Evolutionary conservation across 352 stramenopile species (phyloP).

Genomic region (Globisporangium camurandrum): DNA sequence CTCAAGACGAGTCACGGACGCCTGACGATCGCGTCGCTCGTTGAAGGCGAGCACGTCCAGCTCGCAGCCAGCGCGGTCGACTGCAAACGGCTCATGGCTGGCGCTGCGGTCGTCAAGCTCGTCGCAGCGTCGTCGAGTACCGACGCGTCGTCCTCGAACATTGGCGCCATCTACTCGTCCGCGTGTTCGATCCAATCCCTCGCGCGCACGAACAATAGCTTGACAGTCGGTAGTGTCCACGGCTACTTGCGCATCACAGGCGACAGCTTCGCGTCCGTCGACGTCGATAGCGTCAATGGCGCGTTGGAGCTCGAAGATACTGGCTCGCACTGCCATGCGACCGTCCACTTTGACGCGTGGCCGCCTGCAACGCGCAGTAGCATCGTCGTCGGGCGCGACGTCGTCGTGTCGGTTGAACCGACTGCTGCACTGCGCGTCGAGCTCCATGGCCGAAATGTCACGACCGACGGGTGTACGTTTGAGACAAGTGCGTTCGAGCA

Average conservation of each 20-base stretch:
- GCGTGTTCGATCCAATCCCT: slow-evolving; percentile 37
- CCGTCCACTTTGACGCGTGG: slow-evolving; percentile 72
- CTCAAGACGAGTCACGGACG: slow-evolving; percentile 58
- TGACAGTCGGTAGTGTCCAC: slow-evolving; percentile 62
- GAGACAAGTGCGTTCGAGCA: slow-evolving; percentile 45
- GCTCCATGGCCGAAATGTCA: slow-evolving; percentile 47
- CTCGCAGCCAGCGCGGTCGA: slow-evolving; percentile 29
- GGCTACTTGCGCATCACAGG: slow-evolving; percentile 52
- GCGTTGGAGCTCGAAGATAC: slow-evolving; percentile 59
- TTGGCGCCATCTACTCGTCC: slow-evolving; percentile 72
- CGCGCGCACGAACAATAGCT: slow-evolving; percentile 18
- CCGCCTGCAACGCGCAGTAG: slow-evolving; percentile 33
- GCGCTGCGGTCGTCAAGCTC: slow-evolving; percentile 42
- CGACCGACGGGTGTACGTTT: slow-evolving; percentile 40
- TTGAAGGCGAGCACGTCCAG: slow-evolving; percentile 55
- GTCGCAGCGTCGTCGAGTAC: slow-evolving; percentile 4
- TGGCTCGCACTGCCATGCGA: slow-evolving; percentile 39
- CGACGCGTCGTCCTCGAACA: slow-evolving; percentile 6
- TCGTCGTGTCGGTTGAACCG: slow-evolving; percentile 56
- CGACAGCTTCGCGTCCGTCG: slow-evolving; percentile 35
- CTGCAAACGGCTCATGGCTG: slow-evolving; percentile 66
- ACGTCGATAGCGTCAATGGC: slow-evolving; percentile 65
- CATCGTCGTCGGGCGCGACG: slow-evolving; percentile 60
- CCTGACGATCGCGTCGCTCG: slow-evolving; percentile 32
- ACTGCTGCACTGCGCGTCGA: slow-evolving; percentile 48